Evolutionary conservation across 208 protist genomes (phyloP), one percentile per base, ranked within the genome.

Genomic region (Crithidia bombi): DNA sequence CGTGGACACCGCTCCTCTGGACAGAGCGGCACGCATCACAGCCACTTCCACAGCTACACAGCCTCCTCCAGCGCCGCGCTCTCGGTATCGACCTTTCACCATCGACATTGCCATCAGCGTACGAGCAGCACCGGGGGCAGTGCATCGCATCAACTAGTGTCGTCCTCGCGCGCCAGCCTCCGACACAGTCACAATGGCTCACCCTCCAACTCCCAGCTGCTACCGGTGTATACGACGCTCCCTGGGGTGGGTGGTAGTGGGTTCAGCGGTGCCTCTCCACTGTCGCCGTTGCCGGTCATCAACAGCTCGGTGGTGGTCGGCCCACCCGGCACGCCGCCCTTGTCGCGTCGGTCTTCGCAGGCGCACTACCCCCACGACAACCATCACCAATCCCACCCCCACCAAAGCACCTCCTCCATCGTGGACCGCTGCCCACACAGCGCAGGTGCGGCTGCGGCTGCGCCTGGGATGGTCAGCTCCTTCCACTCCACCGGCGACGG

Each of bases 261-360:
- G 17, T 62, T 21, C 38, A 46, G n/a, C 30, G 38, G 38, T 10
- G 15, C 12, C 12, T 26, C 39, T 23, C 9, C 17, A 30, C 50
- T 21, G 36, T 28, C 52, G 36, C 44, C 15, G 50, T 49, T 38
- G 4, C 4, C 32, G 10, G 61, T 12, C 15, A 35, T 14, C 5
- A 54, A 61, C 38, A 51, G 23, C 33, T 63, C 55, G 21, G 15
- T 44, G 10, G 25, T 25, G 10, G 30, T 43, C 14, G 54, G 26
- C 9, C 30, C 55, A 11, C 50, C 58, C 0, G 47, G 25, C 2
- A 52, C 44, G 5, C 70, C 70, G 44, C 55, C n/a, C n/a, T n/a
- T 76, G 19, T 76, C 70, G 4, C 70, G 57, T n/a, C 39, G 49
- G 23, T 76, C 70, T 0, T 70, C 56, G 17, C 5, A 25, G 10